Base-by-base conservation (phyloP, 2,329 filamentous ascomycete genomes). In the Penicillium sp. region DNA sequence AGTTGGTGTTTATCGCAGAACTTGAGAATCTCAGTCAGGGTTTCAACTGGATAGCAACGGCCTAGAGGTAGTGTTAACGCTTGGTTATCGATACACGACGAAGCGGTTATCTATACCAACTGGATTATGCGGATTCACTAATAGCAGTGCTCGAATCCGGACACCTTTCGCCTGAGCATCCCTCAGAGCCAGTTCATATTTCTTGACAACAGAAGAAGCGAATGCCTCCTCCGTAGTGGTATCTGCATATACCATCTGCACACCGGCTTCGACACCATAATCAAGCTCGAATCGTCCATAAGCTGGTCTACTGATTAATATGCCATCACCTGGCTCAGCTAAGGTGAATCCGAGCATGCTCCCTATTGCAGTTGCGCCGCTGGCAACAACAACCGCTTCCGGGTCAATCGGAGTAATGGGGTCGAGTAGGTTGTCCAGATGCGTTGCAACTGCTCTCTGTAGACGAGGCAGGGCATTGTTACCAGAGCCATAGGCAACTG, bases 271-370 rank as follows among this genome's bases (percentile, higher is more conserved):
- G n/a, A 70, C 68, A 0, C 71, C 70, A 38, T 78, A 74, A 56
- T 79, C 77, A 1, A 70, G 60, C 21, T 72, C 66, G 47, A 79
- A 79, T n/a, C 72, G 66, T n/a, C 71, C 70, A 49, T 79, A 79
- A 6, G 72, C 65, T 0, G 76, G 75, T 13, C 70, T 62, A 26
- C 64, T 69, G 2, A 76, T 60, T 9, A 79, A 55, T 19, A 79
- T 69, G 1, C 68, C 74, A 39, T 78, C 74, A 0, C 70, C 70
- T 0, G 64, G 61, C 45, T 74, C 71, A 7, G 66, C 70, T 1
- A 78, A 52, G 10, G 61, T 65, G 46, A 67, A 73, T 0, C 66
- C 71, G 9, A 75, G 61, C 60, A 73, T 67, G 31, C 74, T 70
- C 17, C 67, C 68, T 1, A 72, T 74, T 8, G 72, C 61, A 10